Base-by-base conservation (phyloP, 73 alveolate genomes). In the Paramecium caudatum region DNA sequence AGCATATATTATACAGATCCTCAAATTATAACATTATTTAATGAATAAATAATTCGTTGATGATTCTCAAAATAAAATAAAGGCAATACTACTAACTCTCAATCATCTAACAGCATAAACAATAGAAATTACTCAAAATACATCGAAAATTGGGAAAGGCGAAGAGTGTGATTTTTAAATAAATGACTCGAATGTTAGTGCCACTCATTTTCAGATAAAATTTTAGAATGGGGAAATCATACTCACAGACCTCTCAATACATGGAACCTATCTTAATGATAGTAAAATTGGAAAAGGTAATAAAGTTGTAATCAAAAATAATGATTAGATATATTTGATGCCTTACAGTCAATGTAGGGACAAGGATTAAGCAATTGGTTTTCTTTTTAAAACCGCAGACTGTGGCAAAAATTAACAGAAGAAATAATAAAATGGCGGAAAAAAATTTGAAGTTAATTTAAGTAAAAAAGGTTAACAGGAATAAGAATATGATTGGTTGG, bases 211-310 rank as follows among this genome's bases (percentile, higher is more conserved):
- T n/a, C 19, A n/a, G 0, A 74, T 74, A 21, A 13, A 27, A 27
- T 74, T 16, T 15, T 17, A 74, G 2, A 46, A 43, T 15, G 13
- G 12, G 33, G 9, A 74, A 74, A 41, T 36, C 32, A 39, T 47
- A 7, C 7, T 74, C 13, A 16, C 10, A 0, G 68, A 74, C 12
- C 17, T 16, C 12, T 74, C 69, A 10, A 27, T 4, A 3, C 16
- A 74, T 41, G 88, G 88, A 3, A 74, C 88, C 2, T 74, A 16
- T 43, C 1, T 74, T 16, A 74, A 74, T 41, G 46, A 47, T 3
- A 16, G 43, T 39, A 74, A 47, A 43, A 74, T 74, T 23, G 68
- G 88, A 3, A 74, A 41, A n/a, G 68, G 68, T 1, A 41, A 41
- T 17, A 23, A 74, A 45, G 62, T 43, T 4, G 43, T 41, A 16